Evolutionary conservation across 179 eudicot genomes (phyloP), one percentile per base, ranked within the genome.

Genomic region (Spinacia oleracea): DNA sequence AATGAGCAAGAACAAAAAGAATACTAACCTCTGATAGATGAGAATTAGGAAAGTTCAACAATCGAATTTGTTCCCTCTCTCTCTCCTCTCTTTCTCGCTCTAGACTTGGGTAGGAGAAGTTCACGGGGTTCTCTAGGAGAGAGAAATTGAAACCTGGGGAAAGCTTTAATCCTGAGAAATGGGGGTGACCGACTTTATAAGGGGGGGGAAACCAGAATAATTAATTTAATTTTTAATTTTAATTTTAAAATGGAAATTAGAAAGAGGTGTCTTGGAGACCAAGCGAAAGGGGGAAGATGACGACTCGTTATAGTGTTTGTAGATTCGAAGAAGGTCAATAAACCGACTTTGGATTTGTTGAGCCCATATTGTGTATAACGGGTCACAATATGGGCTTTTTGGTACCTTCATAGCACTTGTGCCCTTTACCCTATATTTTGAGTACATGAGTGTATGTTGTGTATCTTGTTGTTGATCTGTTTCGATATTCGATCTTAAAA

Each of bases 221-320:
- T 38, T 38, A 38, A 3, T 38, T 38, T 38, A 3, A 38, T 38
- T 38, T 38, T 6, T 3, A 20, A 0, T 38, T 38, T 38, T 38
- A 38, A 3, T 38, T 38, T 6, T 3, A 20, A 0, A 38, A 74
- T 23, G 6, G 23, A 59, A 75, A n/a, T 15, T 4, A 31, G 43
- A 12, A 46, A 16, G 18, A 5, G 29, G 63, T 48, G n/a, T 23
- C 82, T 73, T 79, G 82, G 82, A 73, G 82, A 32, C 77, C 82
- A 79, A 79, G 82, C 25, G 66, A 73, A 21, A 32, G n/a, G 5
- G 3, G 14, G n/a, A 42, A 45, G 46, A 53, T 12, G 2, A 48
- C 5, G 20, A 48, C 53, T 48, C 53, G 20, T 48, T 4, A 38
- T 48, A 48, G 6, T 45, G 11, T 45, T 1, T 38, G 40, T 48